Evolutionary conservation across 1,284 basidiomycete species (phyloP).

Genomic region (Phellopilus nigrolimitatus): DNA sequence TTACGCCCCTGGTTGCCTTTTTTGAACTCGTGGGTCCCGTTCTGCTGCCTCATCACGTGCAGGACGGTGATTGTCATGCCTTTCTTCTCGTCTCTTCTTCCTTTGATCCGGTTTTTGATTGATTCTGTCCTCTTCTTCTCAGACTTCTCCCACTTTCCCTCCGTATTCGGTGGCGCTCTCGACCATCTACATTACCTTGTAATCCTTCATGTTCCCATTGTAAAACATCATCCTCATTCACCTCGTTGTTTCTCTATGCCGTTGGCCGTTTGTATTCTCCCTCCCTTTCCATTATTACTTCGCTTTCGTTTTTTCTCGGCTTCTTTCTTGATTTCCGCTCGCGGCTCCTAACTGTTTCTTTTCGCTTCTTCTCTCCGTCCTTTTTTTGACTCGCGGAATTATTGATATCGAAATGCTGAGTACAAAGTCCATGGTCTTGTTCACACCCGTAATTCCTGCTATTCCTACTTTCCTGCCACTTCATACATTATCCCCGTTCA

Average conservation of each 20-base stretch:
- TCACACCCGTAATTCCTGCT: too few relatives aligned
- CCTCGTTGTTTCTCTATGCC: neutral
- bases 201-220: conserved; percentile 3
- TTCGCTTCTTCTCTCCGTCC: neutral
- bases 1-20: neutral
- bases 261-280: neutral
- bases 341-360: too few relatives aligned
- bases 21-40: conserved; percentile 4
- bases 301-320: neutral
- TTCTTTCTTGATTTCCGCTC: neutral
- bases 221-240: neutral
- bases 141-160: neutral
- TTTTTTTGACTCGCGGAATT: neutral
- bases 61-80: neutral
- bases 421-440: too few relatives aligned
- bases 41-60: neutral
- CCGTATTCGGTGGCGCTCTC: neutral
- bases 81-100: neutral
- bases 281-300: neutral
- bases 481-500: neutral
- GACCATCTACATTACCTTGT: neutral
- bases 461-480: neutral
- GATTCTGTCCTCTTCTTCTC: neutral
- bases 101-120: neutral
- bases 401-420: too few relatives aligned